Conservation (phyloP, 352 stramenopile genomes). For the Pythium dissotocum region DNA sequence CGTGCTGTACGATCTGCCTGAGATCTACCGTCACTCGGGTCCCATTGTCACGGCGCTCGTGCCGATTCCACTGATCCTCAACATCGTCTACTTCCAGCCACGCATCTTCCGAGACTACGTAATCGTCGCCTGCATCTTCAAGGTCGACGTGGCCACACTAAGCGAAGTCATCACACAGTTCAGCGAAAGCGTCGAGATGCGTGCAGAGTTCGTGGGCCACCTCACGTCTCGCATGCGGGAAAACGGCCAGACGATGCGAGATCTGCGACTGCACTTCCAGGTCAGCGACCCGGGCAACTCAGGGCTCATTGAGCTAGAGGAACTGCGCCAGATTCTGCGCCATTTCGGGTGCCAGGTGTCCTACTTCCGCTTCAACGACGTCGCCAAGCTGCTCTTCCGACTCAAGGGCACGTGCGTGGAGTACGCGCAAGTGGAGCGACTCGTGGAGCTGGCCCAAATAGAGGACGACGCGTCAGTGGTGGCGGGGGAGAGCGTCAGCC, state of each 20-base stretch:
- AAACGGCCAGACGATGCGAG: slow-evolving; percentile 10
- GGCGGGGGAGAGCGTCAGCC: background rate
- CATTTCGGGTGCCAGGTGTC: slow-evolving; percentile 26
- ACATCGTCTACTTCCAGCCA: slow-evolving; percentile 25
- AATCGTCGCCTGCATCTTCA: slow-evolving; percentile 18
- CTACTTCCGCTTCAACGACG: slow-evolving; percentile 32
- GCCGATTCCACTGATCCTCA: slow-evolving; percentile 23
- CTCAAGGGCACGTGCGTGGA: slow-evolving; percentile 16
- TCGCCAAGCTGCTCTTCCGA: slow-evolving; percentile 27
- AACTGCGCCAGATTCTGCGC: slow-evolving; percentile 21
- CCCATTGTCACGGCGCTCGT: background rate
- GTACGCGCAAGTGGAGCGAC: slow-evolving; percentile 21
- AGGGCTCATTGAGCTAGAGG: slow-evolving; percentile 19
- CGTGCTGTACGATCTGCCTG: slow-evolving; percentile 22
- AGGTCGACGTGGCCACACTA: slow-evolving; percentile 22
- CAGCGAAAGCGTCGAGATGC: slow-evolving; percentile 25
- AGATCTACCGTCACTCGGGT: slow-evolving; percentile 13
- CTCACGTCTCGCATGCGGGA: slow-evolving; percentile 15
- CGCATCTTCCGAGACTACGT: slow-evolving; percentile 25
- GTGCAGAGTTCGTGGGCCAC: slow-evolving; percentile 24
- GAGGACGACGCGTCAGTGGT: slow-evolving; percentile 11
- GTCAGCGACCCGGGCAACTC: slow-evolving; percentile 8
- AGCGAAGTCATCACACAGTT: slow-evolving; percentile 29
- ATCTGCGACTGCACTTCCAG: slow-evolving; percentile 11
- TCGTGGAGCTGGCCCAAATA: slow-evolving; percentile 16